These are phyloP conservation scores for Dryadomyces quercus-mongolicae DNA, from an alignment of 2,329 filamentous ascomycete species.

Conservation along the genomic window DNA sequence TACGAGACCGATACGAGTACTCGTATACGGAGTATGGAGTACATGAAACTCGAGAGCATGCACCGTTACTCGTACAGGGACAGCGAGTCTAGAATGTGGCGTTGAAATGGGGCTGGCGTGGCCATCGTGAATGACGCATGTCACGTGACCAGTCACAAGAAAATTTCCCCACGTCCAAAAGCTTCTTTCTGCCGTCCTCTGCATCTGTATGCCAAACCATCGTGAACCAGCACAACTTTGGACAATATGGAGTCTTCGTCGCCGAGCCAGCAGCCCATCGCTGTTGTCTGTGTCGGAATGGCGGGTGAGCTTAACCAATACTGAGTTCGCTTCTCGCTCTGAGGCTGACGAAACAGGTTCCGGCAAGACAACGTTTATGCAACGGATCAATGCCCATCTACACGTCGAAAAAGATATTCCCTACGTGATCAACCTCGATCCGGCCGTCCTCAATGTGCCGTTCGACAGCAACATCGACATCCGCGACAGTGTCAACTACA, in stretches of 20 bases:
- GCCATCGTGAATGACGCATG: too few relatives aligned
- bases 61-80: too few relatives aligned
- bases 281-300: conserved; percentile 3
- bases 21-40: too few relatives aligned
- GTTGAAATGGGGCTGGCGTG: too few relatives aligned
- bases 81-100: too few relatives aligned
- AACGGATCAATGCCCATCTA: conserved; percentile 87
- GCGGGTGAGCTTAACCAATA: not conserved
- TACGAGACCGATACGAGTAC: too few relatives aligned
- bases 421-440: conserved; percentile 95
- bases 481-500: conserved; percentile 96
- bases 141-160: not conserved
- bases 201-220: not conserved
- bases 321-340: too few relatives aligned
- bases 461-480: conserved; percentile 99
- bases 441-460: conserved; percentile 82
- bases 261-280: not conserved
- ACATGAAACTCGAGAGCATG: too few relatives aligned
- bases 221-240: not conserved
- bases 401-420: conserved; percentile 70
- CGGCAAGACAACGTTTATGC: conserved; percentile 99
- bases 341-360: conserved; percentile 43
- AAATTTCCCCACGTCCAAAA: not conserved
- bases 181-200: not conserved
- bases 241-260: conserved; percentile 2